A percentile compares a stretch with the other conserved stretches of the same genome.
These are phyloP conservation scores for Solanum okadae DNA, from an alignment of 257 asterid genomes.

Conservation along the genomic window DNA sequence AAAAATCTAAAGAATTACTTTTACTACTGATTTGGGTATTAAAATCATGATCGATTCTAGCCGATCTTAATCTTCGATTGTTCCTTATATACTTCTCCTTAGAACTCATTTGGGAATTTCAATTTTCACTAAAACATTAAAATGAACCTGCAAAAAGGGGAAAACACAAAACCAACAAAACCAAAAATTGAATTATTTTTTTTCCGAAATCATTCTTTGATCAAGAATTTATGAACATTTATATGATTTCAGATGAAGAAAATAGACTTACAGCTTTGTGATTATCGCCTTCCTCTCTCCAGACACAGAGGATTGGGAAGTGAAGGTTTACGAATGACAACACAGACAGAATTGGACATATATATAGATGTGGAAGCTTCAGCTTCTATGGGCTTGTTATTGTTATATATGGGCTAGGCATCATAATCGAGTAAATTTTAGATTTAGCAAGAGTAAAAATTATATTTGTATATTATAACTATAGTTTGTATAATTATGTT, in stretches of 20 bases:
- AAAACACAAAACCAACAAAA: background rate
- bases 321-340: background rate
- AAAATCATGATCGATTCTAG: constrained; percentile 49
- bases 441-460: too few relatives aligned
- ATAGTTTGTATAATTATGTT: too few relatives aligned
- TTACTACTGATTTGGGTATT: constrained; percentile 8
- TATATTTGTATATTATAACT: too few relatives aligned
- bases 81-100: constrained; percentile 67
- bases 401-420: background rate
- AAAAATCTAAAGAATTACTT: constrained; percentile 13
- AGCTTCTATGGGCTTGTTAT: background rate
- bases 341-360: background rate
- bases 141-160: constrained; percentile 11
- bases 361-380: background rate
- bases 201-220: background rate
- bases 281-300: background rate
- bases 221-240: background rate
- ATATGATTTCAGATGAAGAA: background rate
- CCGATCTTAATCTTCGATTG: constrained; percentile 67
- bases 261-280: background rate
- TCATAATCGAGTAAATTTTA: too few relatives aligned
- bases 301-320: background rate
- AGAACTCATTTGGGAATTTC: background rate
- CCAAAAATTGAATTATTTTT: background rate
- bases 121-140: background rate